Evolutionary conservation across 306 rosid genomes (phyloP).

Genomic region (Carpinus fangiana): DNA sequence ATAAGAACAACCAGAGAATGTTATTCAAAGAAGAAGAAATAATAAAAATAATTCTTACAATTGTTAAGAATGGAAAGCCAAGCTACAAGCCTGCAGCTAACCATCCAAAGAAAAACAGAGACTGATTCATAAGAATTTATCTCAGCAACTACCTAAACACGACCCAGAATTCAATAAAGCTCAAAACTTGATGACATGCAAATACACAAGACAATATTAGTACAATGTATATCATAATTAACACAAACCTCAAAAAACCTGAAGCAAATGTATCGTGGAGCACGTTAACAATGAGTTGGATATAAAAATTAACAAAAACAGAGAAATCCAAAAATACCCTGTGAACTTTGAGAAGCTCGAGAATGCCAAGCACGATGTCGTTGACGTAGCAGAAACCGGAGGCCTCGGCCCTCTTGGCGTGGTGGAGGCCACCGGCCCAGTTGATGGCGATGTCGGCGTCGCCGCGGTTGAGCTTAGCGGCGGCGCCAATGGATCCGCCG

Average conservation of each 20-base stretch:
- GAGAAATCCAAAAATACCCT: conserved; percentile 44
- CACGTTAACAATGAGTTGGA: neutral
- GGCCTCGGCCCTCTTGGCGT: conserved; percentile 85
- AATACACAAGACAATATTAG: neutral
- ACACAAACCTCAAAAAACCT: neutral
- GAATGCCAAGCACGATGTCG: conserved; percentile 86
- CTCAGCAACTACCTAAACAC: neutral
- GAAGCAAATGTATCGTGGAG: neutral
- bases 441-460: conserved; percentile 76
- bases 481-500: conserved; percentile 82
- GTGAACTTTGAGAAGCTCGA: conserved; percentile 88
- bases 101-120: neutral
- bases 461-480: conserved; percentile 68
- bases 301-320: neutral
- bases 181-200: neutral
- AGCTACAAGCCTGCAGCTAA: too few relatives aligned
- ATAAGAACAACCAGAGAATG: neutral
- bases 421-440: conserved; percentile 85
- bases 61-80: too few relatives aligned
- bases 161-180: neutral
- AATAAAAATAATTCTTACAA: too few relatives aligned
- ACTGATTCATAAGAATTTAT: neutral
- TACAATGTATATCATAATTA: neutral
- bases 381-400: conserved; percentile 92
- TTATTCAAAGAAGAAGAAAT: neutral